Evolutionary conservation across 106 monocot species (phyloP).

Genomic region (Dioscorea alata): DNA sequence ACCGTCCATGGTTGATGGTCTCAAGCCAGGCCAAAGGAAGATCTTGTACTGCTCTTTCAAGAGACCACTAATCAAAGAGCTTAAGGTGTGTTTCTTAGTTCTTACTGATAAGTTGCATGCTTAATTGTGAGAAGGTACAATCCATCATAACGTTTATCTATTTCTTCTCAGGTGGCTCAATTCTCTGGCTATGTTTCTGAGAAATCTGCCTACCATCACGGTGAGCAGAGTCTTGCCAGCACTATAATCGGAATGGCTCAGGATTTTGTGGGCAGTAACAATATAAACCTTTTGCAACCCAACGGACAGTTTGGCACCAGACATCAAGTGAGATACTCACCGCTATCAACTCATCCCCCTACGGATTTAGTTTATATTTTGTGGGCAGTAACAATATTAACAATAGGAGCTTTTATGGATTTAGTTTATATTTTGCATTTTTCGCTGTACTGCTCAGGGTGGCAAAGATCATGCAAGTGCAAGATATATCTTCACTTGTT

Average conservation of each 20-base stretch:
- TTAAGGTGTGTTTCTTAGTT: conserved; percentile 42
- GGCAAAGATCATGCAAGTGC: conserved; percentile 90
- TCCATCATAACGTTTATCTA: background rate
- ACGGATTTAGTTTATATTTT: background rate
- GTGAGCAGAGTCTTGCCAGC: conserved; percentile 75
- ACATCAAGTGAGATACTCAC: conserved; percentile 44
- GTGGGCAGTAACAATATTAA: no score
- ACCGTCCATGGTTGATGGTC: conserved; percentile 92
- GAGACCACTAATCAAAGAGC: conserved; percentile 72
- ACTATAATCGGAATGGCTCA: conserved; percentile 93
- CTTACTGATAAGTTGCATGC: background rate
- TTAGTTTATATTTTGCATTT: background rate
- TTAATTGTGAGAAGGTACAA: background rate
- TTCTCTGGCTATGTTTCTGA: conserved; percentile 95
- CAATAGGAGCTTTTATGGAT: background rate
- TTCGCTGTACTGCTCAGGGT: conserved; percentile 38
- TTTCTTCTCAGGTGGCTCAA: conserved; percentile 42
- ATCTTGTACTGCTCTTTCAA: conserved; percentile 89
- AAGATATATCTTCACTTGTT: conserved; percentile 75
- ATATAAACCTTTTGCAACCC: conserved; percentile 77
- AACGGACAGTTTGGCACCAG: conserved; percentile 94
- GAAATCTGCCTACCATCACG: conserved; percentile 97
- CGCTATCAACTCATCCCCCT: background rate
- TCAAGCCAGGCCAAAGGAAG: conserved; percentile 97
- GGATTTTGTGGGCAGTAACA: conserved; percentile 90